Evolutionary conservation across 495 filamentous ascomycete genomes (phyloP).

Genomic region (Penicillium atrosanguineum): DNA sequence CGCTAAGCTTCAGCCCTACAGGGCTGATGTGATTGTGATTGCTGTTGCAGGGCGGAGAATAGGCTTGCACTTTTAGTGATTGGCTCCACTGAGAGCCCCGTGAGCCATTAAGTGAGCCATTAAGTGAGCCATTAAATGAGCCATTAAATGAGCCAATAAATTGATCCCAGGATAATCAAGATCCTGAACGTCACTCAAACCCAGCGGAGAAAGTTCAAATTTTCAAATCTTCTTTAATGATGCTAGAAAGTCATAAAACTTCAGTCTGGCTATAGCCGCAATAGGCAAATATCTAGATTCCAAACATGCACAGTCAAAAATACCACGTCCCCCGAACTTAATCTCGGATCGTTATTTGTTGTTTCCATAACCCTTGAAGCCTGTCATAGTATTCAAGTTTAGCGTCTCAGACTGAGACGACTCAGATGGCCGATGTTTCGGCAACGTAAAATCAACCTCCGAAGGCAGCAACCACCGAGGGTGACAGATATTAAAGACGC

Average conservation of each 20-base stretch:
- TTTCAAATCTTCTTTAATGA: no score
- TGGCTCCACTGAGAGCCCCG: not conserved
- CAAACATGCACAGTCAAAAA: not conserved
- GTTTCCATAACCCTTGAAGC: not conserved
- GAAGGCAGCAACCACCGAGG: conserved; percentile 44
- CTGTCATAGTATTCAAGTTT: not conserved
- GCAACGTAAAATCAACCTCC: not conserved
- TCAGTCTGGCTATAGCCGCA: no score
- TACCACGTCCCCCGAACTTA: not conserved
- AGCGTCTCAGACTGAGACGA: not conserved
- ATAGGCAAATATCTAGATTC: not conserved
- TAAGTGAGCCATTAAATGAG: no score
- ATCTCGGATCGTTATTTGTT: no score
- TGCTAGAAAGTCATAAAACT: no score
- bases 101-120: no score
- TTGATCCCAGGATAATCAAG: no score
- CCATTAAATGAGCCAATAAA: no score
- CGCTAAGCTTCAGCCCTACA: conserved; percentile 10
- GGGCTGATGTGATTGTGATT: conserved; percentile 5
- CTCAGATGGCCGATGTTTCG: not conserved
- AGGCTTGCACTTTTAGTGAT: not conserved
- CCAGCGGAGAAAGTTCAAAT: no score
- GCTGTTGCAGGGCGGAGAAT: not conserved
- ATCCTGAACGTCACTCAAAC: no score
- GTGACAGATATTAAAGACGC: conserved; percentile 51